Conservation (phyloP, 352 stramenopile species). For the Pilasporangium apinafurcum region DNA sequence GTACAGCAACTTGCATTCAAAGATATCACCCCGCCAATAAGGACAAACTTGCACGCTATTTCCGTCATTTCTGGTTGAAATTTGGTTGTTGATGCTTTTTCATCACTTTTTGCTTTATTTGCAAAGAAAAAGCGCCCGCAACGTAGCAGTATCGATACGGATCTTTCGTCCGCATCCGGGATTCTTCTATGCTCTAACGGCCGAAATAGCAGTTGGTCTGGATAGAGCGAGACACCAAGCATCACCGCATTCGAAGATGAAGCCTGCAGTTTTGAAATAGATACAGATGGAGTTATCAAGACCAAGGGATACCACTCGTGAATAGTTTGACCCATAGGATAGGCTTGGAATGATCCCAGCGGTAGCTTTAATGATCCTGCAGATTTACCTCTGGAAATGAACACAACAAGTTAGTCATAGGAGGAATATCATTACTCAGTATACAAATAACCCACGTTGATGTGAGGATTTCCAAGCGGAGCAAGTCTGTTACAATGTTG, state of each 20-base stretch:
- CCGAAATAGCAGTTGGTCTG: conserved; percentile 12
- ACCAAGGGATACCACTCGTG: conserved; percentile 15
- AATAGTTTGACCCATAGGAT: conserved; percentile 2
- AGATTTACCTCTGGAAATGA: conserved; percentile 14
- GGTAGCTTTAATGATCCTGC: conserved; percentile 30
- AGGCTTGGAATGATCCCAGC: conserved; percentile 9
- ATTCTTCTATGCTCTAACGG: neutral
- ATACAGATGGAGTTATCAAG: neutral
- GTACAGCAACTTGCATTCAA: too few relatives aligned
- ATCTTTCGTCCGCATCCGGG: neutral
- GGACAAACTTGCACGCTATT: conserved; percentile 5
- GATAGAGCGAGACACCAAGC: conserved; percentile 18
- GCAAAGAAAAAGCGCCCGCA: conserved; percentile 1
- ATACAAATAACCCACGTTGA: conserved; percentile 13
- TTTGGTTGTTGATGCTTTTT: neutral
- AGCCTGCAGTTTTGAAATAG: conserved; percentile 2
- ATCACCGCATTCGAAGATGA: neutral
- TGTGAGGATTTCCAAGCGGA: conserved; percentile 28
- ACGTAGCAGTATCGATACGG: neutral
- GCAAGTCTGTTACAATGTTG: conserved; percentile 22
- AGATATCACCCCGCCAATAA: neutral
- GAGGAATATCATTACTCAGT: neutral
- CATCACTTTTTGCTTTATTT: neutral
- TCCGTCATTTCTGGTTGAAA: neutral
- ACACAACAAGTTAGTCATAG: neutral